phyloP scores from a whole-genome alignment of 139 green algal genomes.

The Chlamydomonas urium region DNA sequence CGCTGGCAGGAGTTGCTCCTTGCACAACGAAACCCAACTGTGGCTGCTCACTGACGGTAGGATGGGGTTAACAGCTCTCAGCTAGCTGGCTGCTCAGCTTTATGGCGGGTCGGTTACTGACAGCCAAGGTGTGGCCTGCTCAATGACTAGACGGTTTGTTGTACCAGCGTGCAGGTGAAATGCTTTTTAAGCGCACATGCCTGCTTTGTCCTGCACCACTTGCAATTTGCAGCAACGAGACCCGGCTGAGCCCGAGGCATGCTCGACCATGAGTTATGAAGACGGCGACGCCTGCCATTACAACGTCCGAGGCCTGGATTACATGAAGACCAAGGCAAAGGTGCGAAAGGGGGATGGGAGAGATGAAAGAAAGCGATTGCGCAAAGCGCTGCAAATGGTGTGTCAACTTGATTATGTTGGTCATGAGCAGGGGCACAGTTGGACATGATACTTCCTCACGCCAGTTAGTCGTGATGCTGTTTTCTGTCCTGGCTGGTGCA shows the following conservation, averaged over 20 bases:
- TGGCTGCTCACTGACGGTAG: no score
- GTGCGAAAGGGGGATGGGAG: not conserved
- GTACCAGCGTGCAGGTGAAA: no score
- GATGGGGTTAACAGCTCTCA: no score
- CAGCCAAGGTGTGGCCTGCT: no score
- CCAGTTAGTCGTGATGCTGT: not conserved
- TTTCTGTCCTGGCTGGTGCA: not conserved
- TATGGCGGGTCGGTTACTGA: no score
- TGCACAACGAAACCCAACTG: no score
- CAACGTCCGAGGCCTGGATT: not conserved
- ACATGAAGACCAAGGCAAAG: constrained; percentile 17
- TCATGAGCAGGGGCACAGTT: not conserved
- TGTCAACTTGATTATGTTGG: not conserved
- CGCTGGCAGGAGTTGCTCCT: no score
- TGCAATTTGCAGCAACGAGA: no score
- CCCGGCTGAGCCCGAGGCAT: not conserved
- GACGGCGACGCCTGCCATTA: not conserved
- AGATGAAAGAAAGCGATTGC: not conserved
- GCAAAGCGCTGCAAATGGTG: not conserved
- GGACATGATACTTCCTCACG: not conserved
- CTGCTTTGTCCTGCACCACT: no score
- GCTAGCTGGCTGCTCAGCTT: no score
- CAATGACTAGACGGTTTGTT: no score
- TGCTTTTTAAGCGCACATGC: no score
- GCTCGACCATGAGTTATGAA: not conserved